phyloP scores from a whole-genome alignment of 805 yeast genomes.

The Yamadazyma philogaea region DNA sequence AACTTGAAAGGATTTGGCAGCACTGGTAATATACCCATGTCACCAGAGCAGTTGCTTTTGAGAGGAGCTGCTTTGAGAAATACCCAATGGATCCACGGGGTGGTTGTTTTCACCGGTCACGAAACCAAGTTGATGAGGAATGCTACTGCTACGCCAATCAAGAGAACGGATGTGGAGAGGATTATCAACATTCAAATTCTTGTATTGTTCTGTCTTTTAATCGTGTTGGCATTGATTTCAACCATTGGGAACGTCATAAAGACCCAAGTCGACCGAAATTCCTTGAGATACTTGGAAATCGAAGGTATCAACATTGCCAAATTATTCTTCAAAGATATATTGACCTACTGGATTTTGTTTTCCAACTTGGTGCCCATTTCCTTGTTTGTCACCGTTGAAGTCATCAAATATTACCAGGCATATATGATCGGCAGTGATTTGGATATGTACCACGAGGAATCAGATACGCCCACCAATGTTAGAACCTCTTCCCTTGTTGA shows the following conservation, averaged over 20 bases:
- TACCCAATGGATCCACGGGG: conserved; percentile 92
- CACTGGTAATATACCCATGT: conserved; percentile 56
- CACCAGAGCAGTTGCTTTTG: conserved; percentile 87
- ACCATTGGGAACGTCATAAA: conserved; percentile 84
- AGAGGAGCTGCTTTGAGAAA: conserved; percentile 96
- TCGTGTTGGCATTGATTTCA: conserved; percentile 73
- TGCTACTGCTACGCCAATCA: conserved; percentile 98
- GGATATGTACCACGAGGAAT: conserved; percentile 82
- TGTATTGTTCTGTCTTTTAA: conserved; percentile 78
- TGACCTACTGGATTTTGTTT: conserved; percentile 94
- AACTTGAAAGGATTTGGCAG: conserved; percentile 60
- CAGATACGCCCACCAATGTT: conserved; percentile 93
- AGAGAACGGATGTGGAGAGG: conserved; percentile 94
- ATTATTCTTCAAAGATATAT: conserved; percentile 77
- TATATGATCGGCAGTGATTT: conserved; percentile 89
- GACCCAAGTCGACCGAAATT: conserved; percentile 48
- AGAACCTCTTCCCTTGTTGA: conserved; percentile 95
- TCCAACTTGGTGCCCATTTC: conserved; percentile 98
- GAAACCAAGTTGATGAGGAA: conserved; percentile 97
- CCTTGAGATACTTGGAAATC: conserved; percentile 62
- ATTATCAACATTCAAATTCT: conserved; percentile 90
- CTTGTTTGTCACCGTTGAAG: conserved; percentile 91
- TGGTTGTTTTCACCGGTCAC: conserved; percentile 95
- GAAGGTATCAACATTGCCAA: conserved; percentile 65
- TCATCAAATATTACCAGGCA: conserved; percentile 94